A percentile compares a stretch with the other conserved stretches of the same genome.
phyloP scores from a whole-genome alignment of 805 yeast species.

The Suhomyces prunicola region DNA sequence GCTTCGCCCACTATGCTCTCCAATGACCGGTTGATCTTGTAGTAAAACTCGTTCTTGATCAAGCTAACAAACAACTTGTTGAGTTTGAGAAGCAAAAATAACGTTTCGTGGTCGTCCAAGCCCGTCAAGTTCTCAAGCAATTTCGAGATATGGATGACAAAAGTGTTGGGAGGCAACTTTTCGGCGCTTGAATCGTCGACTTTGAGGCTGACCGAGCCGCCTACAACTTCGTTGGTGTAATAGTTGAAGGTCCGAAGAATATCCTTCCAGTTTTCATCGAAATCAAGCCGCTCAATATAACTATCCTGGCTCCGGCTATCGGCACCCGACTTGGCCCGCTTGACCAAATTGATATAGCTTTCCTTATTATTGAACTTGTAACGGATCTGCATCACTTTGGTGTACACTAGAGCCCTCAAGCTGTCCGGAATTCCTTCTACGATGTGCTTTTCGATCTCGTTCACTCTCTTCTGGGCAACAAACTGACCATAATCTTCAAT shows the following conservation, averaged over 20 bases:
- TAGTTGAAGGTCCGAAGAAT: conserved; percentile 29
- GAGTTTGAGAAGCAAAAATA: conserved; percentile 34
- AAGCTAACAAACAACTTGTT: conserved; percentile 23
- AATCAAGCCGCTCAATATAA: conserved; percentile 14
- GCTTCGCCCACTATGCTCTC: conserved; percentile 29
- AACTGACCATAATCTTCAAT: conserved; percentile 14
- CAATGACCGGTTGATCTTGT: conserved; percentile 33
- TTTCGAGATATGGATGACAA: conserved; percentile 20
- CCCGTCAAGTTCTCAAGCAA: conserved; percentile 17
- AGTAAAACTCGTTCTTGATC: conserved; percentile 33
- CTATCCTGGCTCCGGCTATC: conserved; percentile 10
- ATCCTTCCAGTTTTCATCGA: conserved; percentile 19
- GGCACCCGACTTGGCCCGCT: conserved; percentile 14
- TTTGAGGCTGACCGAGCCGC: conserved; percentile 10
- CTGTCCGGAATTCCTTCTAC: conserved; percentile 29
- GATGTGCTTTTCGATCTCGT: conserved; percentile 21
- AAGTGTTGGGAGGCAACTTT: conserved; percentile 17
- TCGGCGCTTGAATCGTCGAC: conserved; percentile 9
- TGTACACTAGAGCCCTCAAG: conserved; percentile 30
- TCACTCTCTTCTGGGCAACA: conserved; percentile 5
- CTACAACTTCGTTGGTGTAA: conserved; percentile 17
- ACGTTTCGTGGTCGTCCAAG: conserved; percentile 23
- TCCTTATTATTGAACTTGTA: conserved; percentile 27
- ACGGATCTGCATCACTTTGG: conserved; percentile 30
- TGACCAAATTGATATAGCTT: conserved; percentile 26